These are phyloP conservation scores for Wickerhamomyces canadensis DNA, from an alignment of 805 yeast species.

Conservation along the genomic window DNA sequence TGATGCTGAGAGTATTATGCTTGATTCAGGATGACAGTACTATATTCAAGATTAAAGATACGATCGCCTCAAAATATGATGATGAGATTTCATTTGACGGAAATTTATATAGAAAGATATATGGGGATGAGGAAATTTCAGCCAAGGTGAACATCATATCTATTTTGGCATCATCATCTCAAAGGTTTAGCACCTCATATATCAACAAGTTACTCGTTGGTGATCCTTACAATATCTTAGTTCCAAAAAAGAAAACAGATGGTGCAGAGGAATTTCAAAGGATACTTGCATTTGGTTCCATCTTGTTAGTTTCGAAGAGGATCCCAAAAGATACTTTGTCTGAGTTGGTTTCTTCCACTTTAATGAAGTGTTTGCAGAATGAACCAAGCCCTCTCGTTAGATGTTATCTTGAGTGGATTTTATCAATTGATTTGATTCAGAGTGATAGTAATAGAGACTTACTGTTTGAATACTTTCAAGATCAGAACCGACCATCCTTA, in stretches of 20 bases:
- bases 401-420: conserved; percentile 73
- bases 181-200: conserved; percentile 18
- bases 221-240: conserved; percentile 36
- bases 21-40: conserved; percentile 51
- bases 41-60: conserved; percentile 52
- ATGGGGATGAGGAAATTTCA: conserved; percentile 55
- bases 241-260: conserved; percentile 52
- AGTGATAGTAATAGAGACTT: conserved; percentile 16
- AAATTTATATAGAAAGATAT: conserved; percentile 39
- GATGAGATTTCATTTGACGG: conserved; percentile 30
- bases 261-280: conserved; percentile 67
- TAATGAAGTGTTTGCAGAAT: conserved; percentile 35
- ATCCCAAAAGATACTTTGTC: conserved; percentile 23
- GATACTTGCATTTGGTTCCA: conserved; percentile 47
- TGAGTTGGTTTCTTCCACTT: conserved; percentile 20
- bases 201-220: conserved; percentile 21
- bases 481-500: conserved; percentile 32
- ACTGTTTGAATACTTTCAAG: conserved; percentile 26
- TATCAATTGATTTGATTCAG: conserved; percentile 40
- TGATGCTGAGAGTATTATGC: conserved; percentile 41
- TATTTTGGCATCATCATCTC: conserved; percentile 33
- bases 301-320: conserved; percentile 39
- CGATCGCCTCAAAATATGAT: conserved; percentile 51
- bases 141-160: conserved; percentile 46
- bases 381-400: conserved; percentile 82